These are phyloP conservation scores for Candida koratica DNA, from an alignment of 805 yeast species.

Conservation along the genomic window DNA sequence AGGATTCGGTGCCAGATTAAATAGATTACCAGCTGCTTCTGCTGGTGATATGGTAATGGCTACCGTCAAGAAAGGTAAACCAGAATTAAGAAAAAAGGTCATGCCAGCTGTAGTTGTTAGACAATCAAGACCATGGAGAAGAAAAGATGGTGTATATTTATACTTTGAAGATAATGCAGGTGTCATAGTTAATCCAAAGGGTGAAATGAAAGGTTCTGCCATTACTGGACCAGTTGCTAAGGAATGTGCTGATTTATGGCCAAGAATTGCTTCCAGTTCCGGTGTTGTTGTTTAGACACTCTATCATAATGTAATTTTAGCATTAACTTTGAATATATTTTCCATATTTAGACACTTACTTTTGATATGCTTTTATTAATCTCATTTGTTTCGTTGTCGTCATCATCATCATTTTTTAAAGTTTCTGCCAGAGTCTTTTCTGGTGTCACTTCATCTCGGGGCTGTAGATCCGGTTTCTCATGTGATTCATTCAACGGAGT, in stretches of 20 bases:
- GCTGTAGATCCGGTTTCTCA: neutral
- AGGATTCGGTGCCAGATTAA: constrained; percentile 99
- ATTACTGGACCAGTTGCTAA: constrained; percentile 99
- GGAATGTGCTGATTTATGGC: constrained; percentile 99
- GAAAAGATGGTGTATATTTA: constrained; percentile 99
- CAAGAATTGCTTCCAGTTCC: constrained; percentile 99
- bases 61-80: constrained; percentile 99
- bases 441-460: no score
- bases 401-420: neutral
- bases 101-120: constrained; percentile 99
- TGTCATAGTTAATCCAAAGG: constrained; percentile 99
- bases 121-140: constrained; percentile 99
- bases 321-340: constrained; percentile 12
- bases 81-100: constrained; percentile 99
- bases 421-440: no score
- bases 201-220: constrained; percentile 99
- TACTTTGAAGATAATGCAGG: constrained; percentile 99
- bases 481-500: neutral
- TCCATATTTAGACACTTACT: constrained; percentile 8
- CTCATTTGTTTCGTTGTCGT: constrained; percentile 1
- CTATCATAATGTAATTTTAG: constrained; percentile 11
- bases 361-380: constrained; percentile 6
- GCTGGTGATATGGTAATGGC: constrained; percentile 99
- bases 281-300: constrained; percentile 94
- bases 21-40: constrained; percentile 99